Base-by-base conservation (phyloP, 495 filamentous ascomycete species). In the Hypoxylon fragiforme region DNA sequence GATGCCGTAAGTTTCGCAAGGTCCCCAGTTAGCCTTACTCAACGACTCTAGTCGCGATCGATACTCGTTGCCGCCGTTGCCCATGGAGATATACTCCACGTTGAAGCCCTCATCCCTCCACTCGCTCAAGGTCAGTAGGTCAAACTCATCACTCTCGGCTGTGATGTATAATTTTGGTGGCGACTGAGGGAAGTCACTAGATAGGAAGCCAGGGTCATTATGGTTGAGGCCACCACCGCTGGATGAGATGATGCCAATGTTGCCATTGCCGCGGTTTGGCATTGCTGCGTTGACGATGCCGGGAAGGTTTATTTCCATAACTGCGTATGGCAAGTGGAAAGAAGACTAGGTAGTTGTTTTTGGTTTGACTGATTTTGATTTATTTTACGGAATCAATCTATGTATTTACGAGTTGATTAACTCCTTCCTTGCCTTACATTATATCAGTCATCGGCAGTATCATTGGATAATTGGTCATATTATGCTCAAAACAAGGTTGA, bases 71-170 rank as follows among this genome's bases (percentile, higher is more conserved):
- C 75, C 80, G 13, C 77, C 78, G 4, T 68, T 64, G 12, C 77
- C 72, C 54, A 83, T 73, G 0, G 84, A 77, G 0, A 88, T 39
- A 54, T 89, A 89, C 1, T 75, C 64, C 2, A 85, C 82, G 22
- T 80, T 68, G 66, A 88, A 89, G 11, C 85, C 86, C 57, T 90
- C 86, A 44, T 80, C 79, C 20, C 73, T 73, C 86, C 85, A 89
- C 20, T 77, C 73, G 13, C 73, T 70, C 21, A 86, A 49, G 0
- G 77, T 81, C 3, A 78, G 64, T 5, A 66, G 45, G 60, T 88
- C 85, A 56, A 88, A 89, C 2, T 85, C 83, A 0, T 73, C 69
- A 9, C 70, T 72, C 57, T 89, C 85, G 4, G 85, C 76, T 0
- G 85, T 84, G 35, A 89, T 69, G 59, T 84, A 84, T n/a, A 89